Conservation (phyloP, 2,329 filamentous ascomycete species). For the Tolypocladium album region DNA sequence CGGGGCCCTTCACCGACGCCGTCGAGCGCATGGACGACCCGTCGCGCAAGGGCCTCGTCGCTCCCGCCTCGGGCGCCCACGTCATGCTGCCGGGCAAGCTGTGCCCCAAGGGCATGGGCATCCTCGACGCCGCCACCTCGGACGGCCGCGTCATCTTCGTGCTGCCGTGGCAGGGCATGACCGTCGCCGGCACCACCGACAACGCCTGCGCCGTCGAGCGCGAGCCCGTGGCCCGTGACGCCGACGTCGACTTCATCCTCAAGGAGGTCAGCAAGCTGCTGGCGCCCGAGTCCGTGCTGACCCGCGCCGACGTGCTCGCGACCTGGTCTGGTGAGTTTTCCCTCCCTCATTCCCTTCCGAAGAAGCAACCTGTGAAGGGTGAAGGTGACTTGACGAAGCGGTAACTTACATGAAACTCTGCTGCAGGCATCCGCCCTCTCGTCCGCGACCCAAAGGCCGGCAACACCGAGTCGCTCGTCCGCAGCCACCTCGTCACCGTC, state of each 20-base stretch:
- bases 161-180: constrained; percentile 78
- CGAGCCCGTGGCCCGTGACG: constrained; percentile 62
- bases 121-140: constrained; percentile 72
- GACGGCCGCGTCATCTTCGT: constrained; percentile 86
- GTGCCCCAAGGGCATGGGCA: constrained; percentile 69
- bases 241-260: constrained; percentile 76
- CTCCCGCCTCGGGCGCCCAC: constrained; percentile 74
- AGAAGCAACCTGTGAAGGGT: too few relatives aligned
- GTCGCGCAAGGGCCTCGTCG: constrained; percentile 58
- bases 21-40: constrained; percentile 74
- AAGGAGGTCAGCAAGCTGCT: constrained; percentile 68
- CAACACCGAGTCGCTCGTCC: constrained; percentile 74
- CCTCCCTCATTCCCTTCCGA: too few relatives aligned
- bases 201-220: constrained; percentile 56
- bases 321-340: constrained; percentile 62
- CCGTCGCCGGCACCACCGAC: constrained; percentile 75
- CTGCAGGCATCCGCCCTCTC: constrained; percentile 56
- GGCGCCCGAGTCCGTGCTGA: constrained; percentile 63
- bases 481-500: constrained; percentile 68
- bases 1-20: constrained; percentile 70
- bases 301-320: constrained; percentile 64
- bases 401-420: too few relatives aligned
- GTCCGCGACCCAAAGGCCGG: constrained; percentile 72
- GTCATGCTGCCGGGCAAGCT: constrained; percentile 71
- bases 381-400: too few relatives aligned